Percentiles rank a stretch among this genome's conserved stretches.
Evolutionary conservation across 108 stramenopile genomes (phyloP).

Genomic region (Asterionellopsis glacialis): DNA sequence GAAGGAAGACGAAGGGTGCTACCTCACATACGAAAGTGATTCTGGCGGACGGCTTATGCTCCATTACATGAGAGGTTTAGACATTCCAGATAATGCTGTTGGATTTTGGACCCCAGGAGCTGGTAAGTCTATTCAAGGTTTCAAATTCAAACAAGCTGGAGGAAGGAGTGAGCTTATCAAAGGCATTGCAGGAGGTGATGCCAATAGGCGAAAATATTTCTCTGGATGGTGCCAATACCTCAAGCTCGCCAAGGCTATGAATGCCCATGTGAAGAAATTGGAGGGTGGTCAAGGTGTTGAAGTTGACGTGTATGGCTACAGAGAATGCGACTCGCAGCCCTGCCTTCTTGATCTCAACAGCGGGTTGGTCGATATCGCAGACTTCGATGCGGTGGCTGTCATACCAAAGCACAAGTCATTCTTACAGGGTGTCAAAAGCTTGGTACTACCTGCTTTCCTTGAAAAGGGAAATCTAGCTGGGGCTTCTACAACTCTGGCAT

Average conservation of each 20-base stretch:
- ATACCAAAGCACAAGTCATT: conserved; percentile 48
- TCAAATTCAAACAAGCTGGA: conserved; percentile 57
- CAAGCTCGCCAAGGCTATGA: conserved; percentile 47
- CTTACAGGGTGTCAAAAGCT: conserved; percentile 44
- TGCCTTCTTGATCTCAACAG: conserved; percentile 41
- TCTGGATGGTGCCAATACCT: conserved; percentile 70
- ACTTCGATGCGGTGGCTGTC: conserved; percentile 60
- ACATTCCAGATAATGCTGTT: conserved; percentile 58
- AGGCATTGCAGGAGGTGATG: conserved; percentile 70
- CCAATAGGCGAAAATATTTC: conserved; percentile 66
- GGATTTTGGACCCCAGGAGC: conserved; percentile 56
- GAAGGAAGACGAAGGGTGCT: no score
- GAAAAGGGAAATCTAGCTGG: conserved; percentile 45
- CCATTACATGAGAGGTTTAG: conserved; percentile 34
- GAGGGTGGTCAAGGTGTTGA: conserved; percentile 56
- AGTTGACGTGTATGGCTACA: conserved; percentile 54
- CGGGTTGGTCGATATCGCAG: conserved; percentile 42
- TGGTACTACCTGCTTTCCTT: conserved; percentile 38
- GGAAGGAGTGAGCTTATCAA: conserved; percentile 60
- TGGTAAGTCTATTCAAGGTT: conserved; percentile 52
- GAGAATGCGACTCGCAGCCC: conserved; percentile 26
- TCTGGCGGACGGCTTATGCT: conserved; percentile 63
- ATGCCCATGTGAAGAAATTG: conserved; percentile 57
- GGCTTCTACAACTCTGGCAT: conserved; percentile 34
- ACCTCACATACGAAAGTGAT: conserved; percentile 42